Base-by-base conservation (phyloP, 2,329 filamentous ascomycete genomes). In the Aureobasidium sp. region DNA sequence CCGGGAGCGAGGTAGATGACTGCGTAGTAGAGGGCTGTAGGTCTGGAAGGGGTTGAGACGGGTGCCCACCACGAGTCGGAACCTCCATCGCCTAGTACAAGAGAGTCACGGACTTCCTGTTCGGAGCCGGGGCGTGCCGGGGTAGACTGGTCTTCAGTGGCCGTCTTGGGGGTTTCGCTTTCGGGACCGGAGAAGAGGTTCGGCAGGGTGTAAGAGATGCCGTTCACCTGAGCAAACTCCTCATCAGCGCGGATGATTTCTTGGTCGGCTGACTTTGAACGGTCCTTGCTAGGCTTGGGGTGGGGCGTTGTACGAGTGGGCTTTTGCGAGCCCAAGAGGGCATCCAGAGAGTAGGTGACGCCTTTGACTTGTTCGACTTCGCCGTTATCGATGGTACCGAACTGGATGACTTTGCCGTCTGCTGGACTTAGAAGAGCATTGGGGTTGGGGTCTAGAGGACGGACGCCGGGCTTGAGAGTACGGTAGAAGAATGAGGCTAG, bases 361-460 rank as follows among this genome's bases (percentile, higher is more conserved):
- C 93, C 93, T 72, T 98, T 98, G 59, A 98, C 91, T 72, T 98
- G 93, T 69, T 98, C 93, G 38, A 98, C 94, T 64, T 96, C 89
- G 42, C 91, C 90, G 63, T 90, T 83, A 63, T 94, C 86, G 54
- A 98, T 96, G 61, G 83, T 84, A 10, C 93, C 93, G 62, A 90
- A 96, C 63, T 97, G 91, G 22, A 98, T 79, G 40, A 98, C 79
- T 58, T 86, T 86, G 41, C 93, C 93, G 68, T 98, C 93, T 4
- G 93, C 83, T 1, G 93, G 94, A 0, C 89, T 93, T 6, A 97
- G 74, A 4, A 98, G 73, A 8, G 89, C 86, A 63, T 87, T 85
- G 1, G 81, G 79, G 60, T 91, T 83, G 1, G 88, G 81, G 64
- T 97, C 89, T 12, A 98, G 76, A 1, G 90, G 90, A 22, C 93